Conservation (phyloP, 257 asterid genomes). For the Cinchona pubescens region DNA sequence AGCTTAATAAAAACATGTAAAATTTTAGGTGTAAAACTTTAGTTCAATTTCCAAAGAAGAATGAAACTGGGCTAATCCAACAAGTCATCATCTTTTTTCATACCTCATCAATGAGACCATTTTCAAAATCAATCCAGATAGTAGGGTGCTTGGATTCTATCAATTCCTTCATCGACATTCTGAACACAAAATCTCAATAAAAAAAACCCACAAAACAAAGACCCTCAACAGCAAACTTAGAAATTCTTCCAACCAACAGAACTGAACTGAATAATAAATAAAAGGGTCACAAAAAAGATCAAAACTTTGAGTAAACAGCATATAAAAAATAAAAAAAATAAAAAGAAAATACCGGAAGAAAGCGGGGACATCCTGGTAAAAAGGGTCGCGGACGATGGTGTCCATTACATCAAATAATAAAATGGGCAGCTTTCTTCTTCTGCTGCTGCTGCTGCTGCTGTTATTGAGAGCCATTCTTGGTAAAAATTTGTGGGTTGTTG, state of each 20-base stretch:
- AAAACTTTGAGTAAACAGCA: neutral
- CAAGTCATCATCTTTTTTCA: constrained; percentile 2
- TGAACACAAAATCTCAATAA: constrained; percentile 40
- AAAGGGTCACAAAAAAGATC: neutral
- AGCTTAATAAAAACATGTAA: no score
- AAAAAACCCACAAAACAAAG: neutral
- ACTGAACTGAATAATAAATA: neutral
- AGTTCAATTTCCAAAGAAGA: neutral
- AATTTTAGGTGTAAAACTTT: no score
- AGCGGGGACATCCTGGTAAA: constrained; percentile 73
- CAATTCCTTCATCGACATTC: constrained; percentile 89
- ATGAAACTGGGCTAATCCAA: no score
- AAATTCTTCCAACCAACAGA: neutral
- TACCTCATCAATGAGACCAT: constrained; percentile 87
- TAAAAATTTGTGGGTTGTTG: constrained; percentile 9
- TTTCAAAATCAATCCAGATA: constrained; percentile 89
- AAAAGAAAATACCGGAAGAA: constrained; percentile 67
- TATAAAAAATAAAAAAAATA: neutral
- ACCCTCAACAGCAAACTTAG: neutral
- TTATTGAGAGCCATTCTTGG: constrained; percentile 25
- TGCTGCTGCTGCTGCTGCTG: constrained; percentile 14
- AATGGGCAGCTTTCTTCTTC: constrained; percentile 56
- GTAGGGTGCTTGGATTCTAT: constrained; percentile 90
- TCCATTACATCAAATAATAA: constrained; percentile 89
- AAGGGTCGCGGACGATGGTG: constrained; percentile 86